Evolutionary conservation across 2,329 filamentous ascomycete genomes (phyloP).

Genomic region (Pseudogymnoascus sp.): DNA sequence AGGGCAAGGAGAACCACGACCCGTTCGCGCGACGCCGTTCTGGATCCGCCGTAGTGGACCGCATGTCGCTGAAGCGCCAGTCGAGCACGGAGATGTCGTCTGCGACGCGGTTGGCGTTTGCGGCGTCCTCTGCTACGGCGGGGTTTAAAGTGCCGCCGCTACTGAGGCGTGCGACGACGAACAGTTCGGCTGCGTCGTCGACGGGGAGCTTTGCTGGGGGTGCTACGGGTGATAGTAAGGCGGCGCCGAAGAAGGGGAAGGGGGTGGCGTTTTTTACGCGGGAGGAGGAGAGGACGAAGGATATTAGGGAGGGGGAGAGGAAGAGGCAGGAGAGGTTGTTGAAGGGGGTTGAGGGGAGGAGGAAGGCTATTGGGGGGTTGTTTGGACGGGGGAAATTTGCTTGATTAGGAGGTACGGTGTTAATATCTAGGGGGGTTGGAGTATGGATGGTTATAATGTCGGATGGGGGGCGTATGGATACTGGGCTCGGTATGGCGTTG

Average conservation of each 20-base stretch:
- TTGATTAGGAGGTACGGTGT: not conserved
- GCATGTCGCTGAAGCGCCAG: constrained; percentile 60
- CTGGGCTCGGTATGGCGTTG: not conserved
- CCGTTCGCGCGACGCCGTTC: constrained; percentile 33
- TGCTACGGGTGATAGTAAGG: constrained; percentile 30
- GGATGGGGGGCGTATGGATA: not conserved
- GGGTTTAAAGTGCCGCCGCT: constrained; percentile 63
- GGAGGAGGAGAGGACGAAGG: constrained; percentile 48
- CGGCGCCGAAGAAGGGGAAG: constrained; percentile 50
- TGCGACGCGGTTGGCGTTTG: constrained; percentile 48
- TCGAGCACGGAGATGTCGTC: constrained; percentile 33
- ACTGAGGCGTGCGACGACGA: constrained; percentile 65
- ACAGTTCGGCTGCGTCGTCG: constrained; percentile 35
- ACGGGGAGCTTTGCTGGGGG: constrained; percentile 23
- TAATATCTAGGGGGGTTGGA: not conserved
- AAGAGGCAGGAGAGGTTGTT: constrained; percentile 50
- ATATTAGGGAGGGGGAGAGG: constrained; percentile 48
- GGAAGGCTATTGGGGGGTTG: constrained; percentile 49
- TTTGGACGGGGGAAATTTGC: constrained; percentile 49
- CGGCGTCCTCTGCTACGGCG: constrained; percentile 29
- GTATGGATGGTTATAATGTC: not conserved
- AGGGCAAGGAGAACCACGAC: constrained; percentile 25
- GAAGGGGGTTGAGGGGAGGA: constrained; percentile 48
- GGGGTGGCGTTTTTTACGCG: constrained; percentile 54
- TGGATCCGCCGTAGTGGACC: constrained; percentile 55